Evolutionary conservation across 2,329 filamentous ascomycete species (phyloP), one percentile per base, ranked within the genome.

Genomic region (Epichloe glyceriae): DNA sequence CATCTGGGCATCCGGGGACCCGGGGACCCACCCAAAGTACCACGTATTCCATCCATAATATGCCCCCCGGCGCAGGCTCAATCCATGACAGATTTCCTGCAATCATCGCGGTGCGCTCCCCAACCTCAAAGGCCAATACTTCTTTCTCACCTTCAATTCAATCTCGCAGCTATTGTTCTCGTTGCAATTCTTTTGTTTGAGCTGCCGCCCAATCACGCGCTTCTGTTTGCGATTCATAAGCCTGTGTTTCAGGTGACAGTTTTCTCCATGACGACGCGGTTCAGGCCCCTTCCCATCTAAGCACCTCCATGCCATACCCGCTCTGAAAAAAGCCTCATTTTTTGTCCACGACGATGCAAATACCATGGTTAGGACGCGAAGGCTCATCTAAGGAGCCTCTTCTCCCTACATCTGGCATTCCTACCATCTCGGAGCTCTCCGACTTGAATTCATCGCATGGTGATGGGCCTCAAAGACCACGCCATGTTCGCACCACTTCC

Each of bases 401-500:
- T 39, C 59, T 70, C 30, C 67, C 67, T 17, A 64, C 62, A 37
- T 55, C 65, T 39, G 62, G 57, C 49, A 58, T 64, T 49, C 67
- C 67, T 17, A 61, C 59, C 53, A 67, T 68, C 49, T 61, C 60
- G 1, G 61, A 60, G 30, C 56, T 58, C 38, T 51, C 57, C 20
- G 39, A 37, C n/a, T 11, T 52, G n/a, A 46, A 66, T 40, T 52
- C 55, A 11, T 48, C 55, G 20, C 58, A 63, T 15, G 43, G 50
- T 40, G 62, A 67, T 40, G 59, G 53, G 44, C 54, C 57, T 4
- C 58, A 60, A 43, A 61, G 62, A 38, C 56, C 61, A 47, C 62
- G 67, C 22, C 71, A 74, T 64, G 60, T 60, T 46, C 68, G 76
- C 52, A 74, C 74, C 7, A 77, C 75, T 6, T 79, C 77, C 40